Conservation (phyloP, 2,329 filamentous ascomycete genomes). For the Talaromyces sp. region DNA sequence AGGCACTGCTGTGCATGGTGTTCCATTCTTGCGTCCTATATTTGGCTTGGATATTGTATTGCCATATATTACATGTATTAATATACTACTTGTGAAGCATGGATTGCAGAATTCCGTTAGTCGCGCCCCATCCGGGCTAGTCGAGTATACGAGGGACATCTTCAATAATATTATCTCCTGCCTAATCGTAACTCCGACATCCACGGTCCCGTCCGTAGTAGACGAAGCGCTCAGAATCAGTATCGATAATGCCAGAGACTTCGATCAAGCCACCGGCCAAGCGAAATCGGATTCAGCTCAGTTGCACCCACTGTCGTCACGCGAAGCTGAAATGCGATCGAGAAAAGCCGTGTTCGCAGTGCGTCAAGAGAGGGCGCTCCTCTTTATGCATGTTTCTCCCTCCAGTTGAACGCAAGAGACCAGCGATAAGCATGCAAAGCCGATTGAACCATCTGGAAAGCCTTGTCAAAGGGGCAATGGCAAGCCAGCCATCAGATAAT, state of each 20-base stretch:
- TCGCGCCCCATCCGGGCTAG: no score
- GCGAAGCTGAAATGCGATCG: conserved; percentile 5
- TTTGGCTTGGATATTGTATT: no score
- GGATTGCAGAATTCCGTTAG: no score
- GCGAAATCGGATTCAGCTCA: background rate
- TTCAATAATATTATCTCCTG: no score
- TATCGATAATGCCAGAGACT: background rate
- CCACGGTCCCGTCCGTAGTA: background rate
- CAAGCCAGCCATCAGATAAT: conserved; percentile 2
- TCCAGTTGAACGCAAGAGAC: conserved; percentile 1
- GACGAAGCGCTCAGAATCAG: background rate
- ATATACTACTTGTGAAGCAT: no score
- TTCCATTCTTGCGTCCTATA: no score
- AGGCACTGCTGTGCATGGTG: no score
- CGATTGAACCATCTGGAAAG: conserved; percentile 3
- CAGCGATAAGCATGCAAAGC: background rate
- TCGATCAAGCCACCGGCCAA: background rate
- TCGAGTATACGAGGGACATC: no score
- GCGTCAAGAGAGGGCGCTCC: conserved; percentile 1
- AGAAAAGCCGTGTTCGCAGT: conserved; percentile 3
- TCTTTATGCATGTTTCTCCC: conserved; percentile 1
- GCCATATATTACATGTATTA: no score
- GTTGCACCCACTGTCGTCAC: conserved; percentile 1
- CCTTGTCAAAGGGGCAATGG: conserved; percentile 6
- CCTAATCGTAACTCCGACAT: no score